Evolutionary conservation across 352 stramenopile genomes (phyloP), one percentile per base, ranked within the genome.

Genomic region (Blastocystis hominis): DNA sequence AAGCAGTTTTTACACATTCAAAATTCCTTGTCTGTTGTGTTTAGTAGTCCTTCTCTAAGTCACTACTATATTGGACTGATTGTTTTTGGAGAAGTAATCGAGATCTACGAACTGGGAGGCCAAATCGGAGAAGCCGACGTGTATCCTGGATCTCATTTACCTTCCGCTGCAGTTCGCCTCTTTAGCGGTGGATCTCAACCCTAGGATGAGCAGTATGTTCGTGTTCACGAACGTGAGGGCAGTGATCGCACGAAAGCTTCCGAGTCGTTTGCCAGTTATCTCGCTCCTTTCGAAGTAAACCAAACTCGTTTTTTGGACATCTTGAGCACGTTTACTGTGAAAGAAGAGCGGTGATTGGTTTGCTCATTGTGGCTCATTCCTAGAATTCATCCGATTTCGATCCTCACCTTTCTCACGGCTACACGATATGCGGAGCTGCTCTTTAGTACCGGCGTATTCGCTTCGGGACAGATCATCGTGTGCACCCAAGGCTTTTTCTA

Each of bases 101-200:
- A 84, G 55, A 84, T 84, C 40, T 84, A 84, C 44, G 72, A 84
- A 30, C 7, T 84, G 30, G 72, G 47, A 7, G 59, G 59, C 34
- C 20, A 15, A 0, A 24, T 70, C 2, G 54, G 72, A 50, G 59
- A 75, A 5, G 59, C 72, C 17, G 54, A 70, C 30, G 54, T 76
- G 0, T 76, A 42, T 30, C 20, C 24, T 20, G 66, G 66, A 6
- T 42, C 36, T 5, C 66, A 47, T 0, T n/a, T 76, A 10, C 66
- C 66, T 7, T 76, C 66, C 15, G 15, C 34, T 4, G 30, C 42
- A 3, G 66, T 76, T 56, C 13, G 17, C 40, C 6, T 46, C 20
- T 17, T 54, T 10, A 17, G 3, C n/a, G 66, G n/a, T n/a, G n/a
- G n/a, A n/a, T n/a, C 0, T 76, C 3, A 2, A 38, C 30, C n/a